Percentiles rank a stretch among this genome's conserved stretches.
Evolutionary conservation across 108 stramenopile species (phyloP).

Genomic region (Skeletonema potamos): DNA sequence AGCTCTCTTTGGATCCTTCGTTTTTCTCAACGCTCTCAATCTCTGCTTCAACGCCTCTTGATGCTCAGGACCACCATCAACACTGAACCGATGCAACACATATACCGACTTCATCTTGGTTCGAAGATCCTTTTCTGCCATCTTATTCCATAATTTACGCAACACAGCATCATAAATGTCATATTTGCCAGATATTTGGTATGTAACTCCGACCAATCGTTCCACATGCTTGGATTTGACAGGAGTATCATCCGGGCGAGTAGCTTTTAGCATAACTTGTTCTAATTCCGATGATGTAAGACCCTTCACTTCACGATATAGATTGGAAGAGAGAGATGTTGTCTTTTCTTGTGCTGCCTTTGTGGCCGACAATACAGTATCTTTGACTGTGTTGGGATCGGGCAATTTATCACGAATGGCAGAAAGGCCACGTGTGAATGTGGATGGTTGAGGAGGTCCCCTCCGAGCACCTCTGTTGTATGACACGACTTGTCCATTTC

Average conservation of each 20-base stretch:
- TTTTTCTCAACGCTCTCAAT: constrained; percentile 84
- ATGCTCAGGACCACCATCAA: constrained; percentile 86
- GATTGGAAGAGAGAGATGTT: constrained; percentile 60
- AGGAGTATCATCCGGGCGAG: constrained; percentile 80
- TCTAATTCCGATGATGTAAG: constrained; percentile 84
- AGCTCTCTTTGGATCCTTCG: constrained; percentile 79
- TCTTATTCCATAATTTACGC: constrained; percentile 89
- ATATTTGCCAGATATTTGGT: constrained; percentile 85
- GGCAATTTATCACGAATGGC: constrained; percentile 74
- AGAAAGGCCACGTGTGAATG: constrained; percentile 75
- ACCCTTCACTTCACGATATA: constrained; percentile 88
- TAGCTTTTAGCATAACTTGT: constrained; percentile 92
- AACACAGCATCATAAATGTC: constrained; percentile 91
- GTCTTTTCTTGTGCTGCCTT: constrained; percentile 65
- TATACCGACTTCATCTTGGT: constrained; percentile 88
- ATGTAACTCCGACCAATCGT: constrained; percentile 86
- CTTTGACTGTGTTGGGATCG: constrained; percentile 61
- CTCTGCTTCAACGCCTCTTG: constrained; percentile 83
- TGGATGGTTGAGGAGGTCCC: constrained; percentile 47
- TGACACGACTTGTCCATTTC: constrained; percentile 52
- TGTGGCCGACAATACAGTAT: constrained; percentile 58
- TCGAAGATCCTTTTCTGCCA: constrained; percentile 85
- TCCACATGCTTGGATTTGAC: constrained; percentile 93
- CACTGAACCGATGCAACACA: constrained; percentile 85
- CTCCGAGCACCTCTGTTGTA: constrained; percentile 42